A percentile compares a stretch with the other conserved stretches of the same genome.
Evolutionary conservation across 441 rosid species (phyloP).

Genomic region (Omphalea diandra): DNA sequence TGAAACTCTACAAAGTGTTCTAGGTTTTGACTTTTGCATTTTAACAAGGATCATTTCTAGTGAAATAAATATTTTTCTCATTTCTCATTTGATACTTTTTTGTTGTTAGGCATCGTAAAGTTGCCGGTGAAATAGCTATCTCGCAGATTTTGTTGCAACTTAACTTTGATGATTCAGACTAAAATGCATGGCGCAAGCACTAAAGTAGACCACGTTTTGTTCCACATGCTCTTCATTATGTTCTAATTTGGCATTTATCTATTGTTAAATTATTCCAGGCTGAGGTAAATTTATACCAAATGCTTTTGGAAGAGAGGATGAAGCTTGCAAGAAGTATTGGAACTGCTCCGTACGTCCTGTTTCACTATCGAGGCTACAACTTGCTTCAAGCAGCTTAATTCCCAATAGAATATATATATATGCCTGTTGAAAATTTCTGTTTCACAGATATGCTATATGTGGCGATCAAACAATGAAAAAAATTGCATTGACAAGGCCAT

Average conservation of each 20-base stretch:
- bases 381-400: neutral
- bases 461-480: slow-evolving; percentile 50
- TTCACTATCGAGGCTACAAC: slow-evolving; percentile 15
- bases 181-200: neutral
- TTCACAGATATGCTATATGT: slow-evolving; percentile 45
- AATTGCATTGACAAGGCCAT: slow-evolving; percentile 46
- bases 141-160: neutral
- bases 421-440: slow-evolving; percentile 7
- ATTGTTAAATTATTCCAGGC: slow-evolving; percentile 31
- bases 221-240: neutral
- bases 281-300: slow-evolving; percentile 38
- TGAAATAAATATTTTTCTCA: too few species aligned
- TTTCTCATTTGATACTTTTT: too few species aligned
- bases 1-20: neutral
- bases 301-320: slow-evolving; percentile 48
- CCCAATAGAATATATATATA: neutral
- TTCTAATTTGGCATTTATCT: slow-evolving; percentile 4
- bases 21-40: neutral
- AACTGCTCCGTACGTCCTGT: slow-evolving; percentile 46
- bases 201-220: neutral
- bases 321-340: slow-evolving; percentile 25
- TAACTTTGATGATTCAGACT: neutral
- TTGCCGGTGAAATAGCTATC: neutral
- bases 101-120: too few species aligned
- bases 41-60: neutral